These are phyloP conservation scores for Cantharellus anzutake DNA, from an alignment of 768 basidiomycete genomes.

Conservation along the genomic window DNA sequence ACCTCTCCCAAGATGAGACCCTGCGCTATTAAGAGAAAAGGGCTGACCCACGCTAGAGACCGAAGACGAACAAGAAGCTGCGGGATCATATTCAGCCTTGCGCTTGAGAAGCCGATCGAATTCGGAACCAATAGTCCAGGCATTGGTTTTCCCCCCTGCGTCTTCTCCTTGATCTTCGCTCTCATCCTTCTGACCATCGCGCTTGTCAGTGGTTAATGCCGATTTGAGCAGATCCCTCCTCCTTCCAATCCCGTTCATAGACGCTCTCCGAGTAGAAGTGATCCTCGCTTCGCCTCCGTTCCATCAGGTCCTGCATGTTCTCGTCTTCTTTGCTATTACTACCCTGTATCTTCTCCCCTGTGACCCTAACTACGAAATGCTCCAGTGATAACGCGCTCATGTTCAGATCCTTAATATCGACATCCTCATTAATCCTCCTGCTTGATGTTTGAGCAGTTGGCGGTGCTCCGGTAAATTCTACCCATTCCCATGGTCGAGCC, in stretches of 20 bases:
- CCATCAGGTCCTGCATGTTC: background rate
- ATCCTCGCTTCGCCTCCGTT: conserved; percentile 1
- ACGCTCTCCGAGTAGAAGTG: conserved; percentile 5
- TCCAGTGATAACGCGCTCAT: conserved; percentile 7
- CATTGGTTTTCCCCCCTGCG: background rate
- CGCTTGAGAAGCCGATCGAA: background rate
- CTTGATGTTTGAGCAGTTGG: background rate
- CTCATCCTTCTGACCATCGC: background rate
- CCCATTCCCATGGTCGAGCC: conserved; percentile 9
- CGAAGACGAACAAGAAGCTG: background rate
- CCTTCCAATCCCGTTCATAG: conserved; percentile 8
- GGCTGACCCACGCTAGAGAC: background rate
- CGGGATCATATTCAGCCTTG: background rate
- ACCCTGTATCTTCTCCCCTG: background rate
- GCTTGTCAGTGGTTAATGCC: background rate
- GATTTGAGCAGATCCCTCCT: conserved; percentile 1
- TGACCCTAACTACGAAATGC: conserved; percentile 2
- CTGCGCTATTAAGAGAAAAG: no score
- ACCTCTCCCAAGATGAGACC: no score
- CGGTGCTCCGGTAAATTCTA: conserved; percentile 4
- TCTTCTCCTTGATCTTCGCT: background rate
- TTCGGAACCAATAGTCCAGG: no score
- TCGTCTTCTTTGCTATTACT: no score
- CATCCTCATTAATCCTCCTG: background rate
- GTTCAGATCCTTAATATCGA: conserved; percentile 2